Base-by-base conservation (phyloP, 306 rosid genomes). In the Pterocarpus santalinus region DNA sequence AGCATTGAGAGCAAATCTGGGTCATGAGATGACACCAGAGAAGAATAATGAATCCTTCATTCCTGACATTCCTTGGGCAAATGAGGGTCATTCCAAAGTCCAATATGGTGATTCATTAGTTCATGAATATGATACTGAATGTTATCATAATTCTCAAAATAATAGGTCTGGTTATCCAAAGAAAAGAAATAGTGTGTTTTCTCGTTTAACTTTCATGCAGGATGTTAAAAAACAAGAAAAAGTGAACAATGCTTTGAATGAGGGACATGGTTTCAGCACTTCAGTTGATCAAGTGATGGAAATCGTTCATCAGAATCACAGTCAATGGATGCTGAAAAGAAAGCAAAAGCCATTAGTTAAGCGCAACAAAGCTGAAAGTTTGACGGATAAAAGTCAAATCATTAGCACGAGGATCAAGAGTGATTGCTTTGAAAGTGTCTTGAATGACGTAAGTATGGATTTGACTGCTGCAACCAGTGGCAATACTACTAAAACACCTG, bases 231-330 rank as follows among this genome's bases (percentile, higher is more conserved):
- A 56, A 17, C 49, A 67, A 76, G 60, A 72, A 46, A 39, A 16
- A 16, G 77, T 65, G 72, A 44, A 65, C 44, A 41, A 65, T 78
- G 9, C 35, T 52, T 38, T 2, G 58, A 35, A 34, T 5, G 73
- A 73, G 73, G 80, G 58, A 47, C 56, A 16, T 82, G 82, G 33
- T 77, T n/a, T 58, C 5, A 38, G 67, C 65, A 33, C 80, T 38
- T 73, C 92, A 72, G 86, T 86, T 49, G 86, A 81, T 85, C 88
- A 80, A 75, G 82, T 91, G 88, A 89, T 88, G 91, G 78, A 72
- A 72, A 83, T 76, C 86, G 78, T 80, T 85, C 73, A 63, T 14
- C 81, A 71, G 10, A 86, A 63, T 76, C 75, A 16, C 28, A 61
- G 8, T 22, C 76, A 74, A 28, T 51, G 72, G 86, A 62, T 58